Conservation (phyloP, 345 rosid genomes). For the Populus davidiana region DNA sequence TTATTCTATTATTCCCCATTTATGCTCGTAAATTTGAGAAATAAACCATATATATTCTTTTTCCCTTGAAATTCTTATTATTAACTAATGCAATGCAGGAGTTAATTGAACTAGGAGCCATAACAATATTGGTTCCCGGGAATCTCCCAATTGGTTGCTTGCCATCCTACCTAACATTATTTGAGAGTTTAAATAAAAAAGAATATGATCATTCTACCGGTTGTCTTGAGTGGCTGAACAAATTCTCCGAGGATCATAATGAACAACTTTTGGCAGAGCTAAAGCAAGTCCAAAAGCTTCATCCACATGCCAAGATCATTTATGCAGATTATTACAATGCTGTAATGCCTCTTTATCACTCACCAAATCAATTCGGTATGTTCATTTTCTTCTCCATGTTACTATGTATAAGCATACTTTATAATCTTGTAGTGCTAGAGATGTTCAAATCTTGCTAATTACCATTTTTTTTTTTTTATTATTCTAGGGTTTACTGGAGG, state of each 20-base stretch:
- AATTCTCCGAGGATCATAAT: slow-evolving; percentile 38
- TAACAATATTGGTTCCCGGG: slow-evolving; percentile 46
- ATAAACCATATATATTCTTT: no score
- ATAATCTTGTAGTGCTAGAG: no score
- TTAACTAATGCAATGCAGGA: slow-evolving; percentile 30
- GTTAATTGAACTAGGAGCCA: slow-evolving; percentile 41
- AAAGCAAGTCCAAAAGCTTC: slow-evolving; percentile 12
- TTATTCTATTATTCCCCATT: no score
- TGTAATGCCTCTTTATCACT: slow-evolving; percentile 34
- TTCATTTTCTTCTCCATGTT: not conserved
- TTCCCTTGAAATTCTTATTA: not conserved
- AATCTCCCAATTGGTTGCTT: slow-evolving; percentile 42
- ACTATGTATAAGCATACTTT: no score
- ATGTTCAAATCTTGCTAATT: no score
- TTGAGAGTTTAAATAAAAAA: slow-evolving; percentile 9
- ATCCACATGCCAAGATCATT: slow-evolving; percentile 36
- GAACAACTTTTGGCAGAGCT: slow-evolving; percentile 30
- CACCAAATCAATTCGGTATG: slow-evolving; percentile 42
- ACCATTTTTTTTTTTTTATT: no score
- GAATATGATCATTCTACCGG: slow-evolving; percentile 39
- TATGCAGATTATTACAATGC: slow-evolving; percentile 59
- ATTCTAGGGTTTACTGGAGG: not conserved
- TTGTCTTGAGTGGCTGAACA: slow-evolving; percentile 42
- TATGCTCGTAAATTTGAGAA: no score
- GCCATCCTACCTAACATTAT: slow-evolving; percentile 29